Evolutionary conservation across 2,329 filamentous ascomycete species (phyloP), one percentile per base, ranked within the genome.

Genomic region (Xenoacremonium recifei): DNA sequence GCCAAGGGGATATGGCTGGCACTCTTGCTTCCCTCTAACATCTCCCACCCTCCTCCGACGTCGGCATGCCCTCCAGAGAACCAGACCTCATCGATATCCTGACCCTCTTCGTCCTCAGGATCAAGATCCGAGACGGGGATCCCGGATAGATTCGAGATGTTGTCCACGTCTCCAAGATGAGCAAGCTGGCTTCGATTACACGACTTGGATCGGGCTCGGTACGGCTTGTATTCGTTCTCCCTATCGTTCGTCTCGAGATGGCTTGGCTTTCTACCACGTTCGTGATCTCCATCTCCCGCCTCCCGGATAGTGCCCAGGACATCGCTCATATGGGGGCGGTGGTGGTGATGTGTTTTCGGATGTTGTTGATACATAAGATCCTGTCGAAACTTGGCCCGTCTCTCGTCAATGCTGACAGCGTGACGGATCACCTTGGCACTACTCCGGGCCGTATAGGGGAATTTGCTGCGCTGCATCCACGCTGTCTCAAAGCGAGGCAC

Each of bases 51-150:
- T 9, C 87, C 87, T 2, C 87, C 87, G 21, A 91, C 81, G 48
- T 92, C 87, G 2, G 80, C 87, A 49, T 95, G 88, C 10, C 84
- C 82, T 7, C 88, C 88, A 0, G 87, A 75, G 55, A 93, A 93
- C 84, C 85, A 88, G 1, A 92, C 77, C 55, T 93, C 88, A 45
- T 87, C 78, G 35, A 92, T 85, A 51, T 92, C 85, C 56, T 91
- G 87, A 1, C 75, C 71, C 17, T 75, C 70, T 7, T 73, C 68
- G 0, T 69, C 70, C 5, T 71, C 67, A 1, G 70, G 67, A n/a
- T 61, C 49, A 3, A 46, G 39, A 4, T 62, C 59, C 15, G 55
- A 59, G 1, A 57, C 53, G 0, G 53, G 49, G 0, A 60, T 34
- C 0, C 57, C 59, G 1, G 68, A 68, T 1, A 54, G 35, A 10